Percentiles rank a stretch among this genome's conserved stretches.
Conservation (phyloP, 2,329 filamentous ascomycete genomes). For the Zasmidium citrigriseum region DNA sequence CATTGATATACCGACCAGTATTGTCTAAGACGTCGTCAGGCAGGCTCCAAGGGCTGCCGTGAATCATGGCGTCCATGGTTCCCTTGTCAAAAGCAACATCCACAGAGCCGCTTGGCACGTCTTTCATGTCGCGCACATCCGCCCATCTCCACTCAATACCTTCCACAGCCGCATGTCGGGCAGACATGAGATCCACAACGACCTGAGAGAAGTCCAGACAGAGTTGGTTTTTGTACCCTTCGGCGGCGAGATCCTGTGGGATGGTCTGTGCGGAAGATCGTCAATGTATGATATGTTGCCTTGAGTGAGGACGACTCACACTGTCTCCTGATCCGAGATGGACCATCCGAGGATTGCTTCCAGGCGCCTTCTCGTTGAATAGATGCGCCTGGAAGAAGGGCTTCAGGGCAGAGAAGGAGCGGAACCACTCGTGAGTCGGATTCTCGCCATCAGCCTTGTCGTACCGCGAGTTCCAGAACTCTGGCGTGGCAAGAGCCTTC, state of each 20-base stretch:
- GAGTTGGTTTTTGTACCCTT: constrained; percentile 55
- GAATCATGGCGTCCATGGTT: constrained; percentile 38
- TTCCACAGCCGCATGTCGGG: constrained; percentile 40
- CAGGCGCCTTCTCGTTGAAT: constrained; percentile 36
- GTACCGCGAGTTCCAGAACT: constrained; percentile 57
- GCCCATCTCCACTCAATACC: constrained; percentile 53
- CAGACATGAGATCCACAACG: constrained; percentile 56
- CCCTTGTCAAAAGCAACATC: constrained; percentile 55
- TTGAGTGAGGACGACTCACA: constrained; percentile 37
- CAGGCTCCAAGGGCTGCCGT: constrained; percentile 34
- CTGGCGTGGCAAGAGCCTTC: constrained; percentile 41
- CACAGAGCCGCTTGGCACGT: constrained; percentile 44
- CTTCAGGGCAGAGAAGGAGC: constrained; percentile 50
- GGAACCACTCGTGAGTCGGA: constrained; percentile 58
- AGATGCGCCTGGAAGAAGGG: constrained; percentile 51
- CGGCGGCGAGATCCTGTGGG: constrained; percentile 48
- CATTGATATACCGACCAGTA: constrained; percentile 25
- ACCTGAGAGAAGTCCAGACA: constrained; percentile 60
- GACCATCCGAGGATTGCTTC: constrained; percentile 48
- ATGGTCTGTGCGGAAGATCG: constrained; percentile 45
- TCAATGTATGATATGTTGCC: neutral
- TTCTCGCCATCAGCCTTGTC: constrained; percentile 37
- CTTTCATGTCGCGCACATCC: constrained; percentile 55
- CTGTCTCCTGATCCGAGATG: constrained; percentile 62
- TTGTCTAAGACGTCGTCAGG: constrained; percentile 32